Evolutionary conservation across 306 rosid species (phyloP).

Genomic region (Gynostemma pentaphyllum): DNA sequence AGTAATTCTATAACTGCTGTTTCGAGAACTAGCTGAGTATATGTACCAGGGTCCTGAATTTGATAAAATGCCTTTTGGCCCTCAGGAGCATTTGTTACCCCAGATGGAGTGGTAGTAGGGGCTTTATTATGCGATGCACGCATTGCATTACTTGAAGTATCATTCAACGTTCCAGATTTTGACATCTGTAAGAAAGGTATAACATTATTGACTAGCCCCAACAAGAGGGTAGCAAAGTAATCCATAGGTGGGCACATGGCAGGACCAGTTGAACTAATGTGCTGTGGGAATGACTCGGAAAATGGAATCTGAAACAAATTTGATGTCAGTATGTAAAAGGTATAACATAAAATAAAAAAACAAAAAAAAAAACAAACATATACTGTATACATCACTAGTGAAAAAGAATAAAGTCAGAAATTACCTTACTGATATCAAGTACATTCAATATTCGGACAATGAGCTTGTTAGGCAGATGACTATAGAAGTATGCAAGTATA

Average conservation of each 20-base stretch:
- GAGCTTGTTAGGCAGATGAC: conserved; percentile 80
- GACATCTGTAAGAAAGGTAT: conserved; percentile 82
- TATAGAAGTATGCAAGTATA: conserved; percentile 92
- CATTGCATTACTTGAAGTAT: conserved; percentile 34
- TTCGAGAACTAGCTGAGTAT: conserved; percentile 90
- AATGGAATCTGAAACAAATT: conserved; percentile 72
- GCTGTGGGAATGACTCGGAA: conserved; percentile 81
- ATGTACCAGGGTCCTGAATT: conserved; percentile 99
- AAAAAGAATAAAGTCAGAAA: conserved; percentile 6
- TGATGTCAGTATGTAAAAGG: conserved; percentile 8
- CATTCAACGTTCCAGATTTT: conserved; percentile 55
- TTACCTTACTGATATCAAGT: conserved; percentile 82
- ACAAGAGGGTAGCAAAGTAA: conserved; percentile 74
- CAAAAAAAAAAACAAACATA: too few relatives aligned
- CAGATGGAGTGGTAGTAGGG: conserved; percentile 56
- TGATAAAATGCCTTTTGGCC: conserved; percentile 82
- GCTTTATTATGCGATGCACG: conserved; percentile 64
- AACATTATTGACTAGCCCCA: conserved; percentile 94
- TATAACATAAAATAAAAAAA: conserved; percentile 6
- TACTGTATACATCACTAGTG: conserved; percentile 10
- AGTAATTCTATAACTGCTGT: conserved; percentile 91
- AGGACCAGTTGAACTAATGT: conserved; percentile 59
- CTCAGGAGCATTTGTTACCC: conserved; percentile 58
- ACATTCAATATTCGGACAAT: conserved; percentile 65
- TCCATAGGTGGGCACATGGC: conserved; percentile 87